These are phyloP conservation scores for Candida incommunis DNA, from an alignment of 805 yeast species.

Conservation along the genomic window DNA sequence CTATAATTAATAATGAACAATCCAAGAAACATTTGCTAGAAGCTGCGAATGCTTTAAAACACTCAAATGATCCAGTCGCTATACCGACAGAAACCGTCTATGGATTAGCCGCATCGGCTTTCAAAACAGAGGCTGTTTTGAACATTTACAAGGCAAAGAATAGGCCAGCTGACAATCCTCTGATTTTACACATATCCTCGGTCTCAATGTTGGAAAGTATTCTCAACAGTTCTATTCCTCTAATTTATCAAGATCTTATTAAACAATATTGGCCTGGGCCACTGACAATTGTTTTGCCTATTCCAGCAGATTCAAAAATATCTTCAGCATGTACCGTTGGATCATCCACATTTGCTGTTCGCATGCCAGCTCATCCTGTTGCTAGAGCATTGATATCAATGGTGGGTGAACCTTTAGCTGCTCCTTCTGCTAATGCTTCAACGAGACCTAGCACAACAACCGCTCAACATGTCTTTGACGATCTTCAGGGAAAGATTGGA, in stretches of 20 bases:
- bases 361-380: slow-evolving; percentile 76
- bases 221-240: slow-evolving; percentile 38
- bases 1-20: slow-evolving; percentile 11
- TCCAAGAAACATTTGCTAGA: slow-evolving; percentile 35
- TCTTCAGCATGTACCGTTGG: slow-evolving; percentile 72
- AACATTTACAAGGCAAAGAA: slow-evolving; percentile 80
- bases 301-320: slow-evolving; percentile 24
- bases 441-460: slow-evolving; percentile 88
- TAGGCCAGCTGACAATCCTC: slow-evolving; percentile 90
- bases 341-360: slow-evolving; percentile 82
- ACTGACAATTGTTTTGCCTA: slow-evolving; percentile 68
- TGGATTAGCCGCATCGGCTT: slow-evolving; percentile 84
- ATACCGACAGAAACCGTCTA: slow-evolving; percentile 97
- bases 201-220: slow-evolving; percentile 34
- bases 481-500: slow-evolving; percentile 68
- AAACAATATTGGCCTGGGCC: slow-evolving; percentile 93
- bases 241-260: slow-evolving; percentile 48
- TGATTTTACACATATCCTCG: slow-evolving; percentile 81
- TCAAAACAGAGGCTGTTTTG: slow-evolving; percentile 55
- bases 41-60: slow-evolving; percentile 45
- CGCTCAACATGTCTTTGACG: slow-evolving; percentile 76
- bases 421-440: slow-evolving; percentile 95
- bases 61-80: slow-evolving; percentile 54
- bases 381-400: slow-evolving; percentile 82
- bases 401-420: slow-evolving; percentile 84